Base-by-base conservation (phyloP, 805 yeast genomes). In the Pichia nanzhaoensis region DNA sequence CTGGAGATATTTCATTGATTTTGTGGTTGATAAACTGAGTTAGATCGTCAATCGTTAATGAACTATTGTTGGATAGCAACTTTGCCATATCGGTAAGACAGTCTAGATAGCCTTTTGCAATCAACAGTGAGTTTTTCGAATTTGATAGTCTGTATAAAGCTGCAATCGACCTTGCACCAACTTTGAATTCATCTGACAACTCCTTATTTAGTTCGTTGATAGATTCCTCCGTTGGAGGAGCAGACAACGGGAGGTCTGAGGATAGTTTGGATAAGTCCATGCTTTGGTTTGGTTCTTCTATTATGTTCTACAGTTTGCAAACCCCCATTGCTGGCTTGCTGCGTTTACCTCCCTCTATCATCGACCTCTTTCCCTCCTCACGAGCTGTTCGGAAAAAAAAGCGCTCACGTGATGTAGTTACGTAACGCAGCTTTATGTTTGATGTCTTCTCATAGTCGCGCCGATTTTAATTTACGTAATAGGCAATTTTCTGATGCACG, bases 101-200 rank as follows among this genome's bases (percentile, higher is more conserved):
- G 28, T 75, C 76, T 36, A 80, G 55, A 54, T 82, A 82, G 0
- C 90, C 90, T 46, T 71, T 72, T 41, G 74, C 70, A 41, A 68
- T 70, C 9, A 74, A 56, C 21, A 78, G 53, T 5, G 73, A 60
- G 37, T 66, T 72, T 40, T 78, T 70, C 40, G 73, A 71, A 50
- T 75, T 78, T 8, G 86, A 75, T 5, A 80, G 60, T 40, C 86
- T 63, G 53, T 83, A 84, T 24, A 83, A 65, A 13, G 81, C 74
- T 14, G 89, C 82, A 22, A 82, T 84, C 6, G 84, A 73, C 45
- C 80, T 74, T 22, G 89, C 89, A 6, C 89, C 89, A 45, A 70
- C 71, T 59, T 78, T 81, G 64, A 82, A 83, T 56, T 81, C 83
- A n/a, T 66, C 62, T 0, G 79, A 71, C 24, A 83, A 66, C 38